These are phyloP conservation scores for Babesia microti DNA, from an alignment of 169 alveolate species.

Conservation along the genomic window DNA sequence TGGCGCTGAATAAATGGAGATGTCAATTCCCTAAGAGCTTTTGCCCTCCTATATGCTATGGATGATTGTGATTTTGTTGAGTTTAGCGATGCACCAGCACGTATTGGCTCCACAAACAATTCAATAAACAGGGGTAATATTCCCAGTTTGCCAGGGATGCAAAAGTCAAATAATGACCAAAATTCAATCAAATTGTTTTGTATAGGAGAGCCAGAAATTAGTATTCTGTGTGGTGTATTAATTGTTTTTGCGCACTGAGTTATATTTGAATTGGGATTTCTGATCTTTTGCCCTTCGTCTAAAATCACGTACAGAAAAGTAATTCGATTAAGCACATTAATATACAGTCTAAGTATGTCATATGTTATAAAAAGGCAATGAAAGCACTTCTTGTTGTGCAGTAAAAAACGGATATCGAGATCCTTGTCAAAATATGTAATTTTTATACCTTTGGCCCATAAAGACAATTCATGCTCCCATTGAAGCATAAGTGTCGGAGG, in stretches of 20 bases:
- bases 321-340: conserved; percentile 20
- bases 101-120: conserved; percentile 55
- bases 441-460: conserved; percentile 31
- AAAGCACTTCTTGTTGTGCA: conserved; percentile 3
- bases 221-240: conserved; percentile 68
- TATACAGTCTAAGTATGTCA: conserved; percentile 51
- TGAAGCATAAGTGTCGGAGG: conserved; percentile 55
- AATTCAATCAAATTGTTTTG: conserved; percentile 84
- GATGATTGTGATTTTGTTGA: conserved; percentile 3
- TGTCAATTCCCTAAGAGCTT: conserved; percentile 17
- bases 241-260: conserved; percentile 70
- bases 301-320: conserved; percentile 72
- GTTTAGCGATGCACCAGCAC: too few species aligned
- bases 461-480: conserved; percentile 49
- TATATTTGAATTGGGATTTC: conserved; percentile 78
- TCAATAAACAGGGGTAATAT: conserved; percentile 68
- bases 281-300: conserved; percentile 89
- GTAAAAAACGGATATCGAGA: conserved; percentile 6
- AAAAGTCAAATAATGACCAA: conserved; percentile 86
- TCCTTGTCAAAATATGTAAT: conserved; percentile 5
- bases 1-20: conserved; percentile 26
- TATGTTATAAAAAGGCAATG: conserved; percentile 37
- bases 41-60: conserved; percentile 11
- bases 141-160: conserved; percentile 84
- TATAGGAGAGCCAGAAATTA: conserved; percentile 85